Base-by-base conservation (phyloP, 257 asterid genomes). In the Nicotiana sylvestris region DNA sequence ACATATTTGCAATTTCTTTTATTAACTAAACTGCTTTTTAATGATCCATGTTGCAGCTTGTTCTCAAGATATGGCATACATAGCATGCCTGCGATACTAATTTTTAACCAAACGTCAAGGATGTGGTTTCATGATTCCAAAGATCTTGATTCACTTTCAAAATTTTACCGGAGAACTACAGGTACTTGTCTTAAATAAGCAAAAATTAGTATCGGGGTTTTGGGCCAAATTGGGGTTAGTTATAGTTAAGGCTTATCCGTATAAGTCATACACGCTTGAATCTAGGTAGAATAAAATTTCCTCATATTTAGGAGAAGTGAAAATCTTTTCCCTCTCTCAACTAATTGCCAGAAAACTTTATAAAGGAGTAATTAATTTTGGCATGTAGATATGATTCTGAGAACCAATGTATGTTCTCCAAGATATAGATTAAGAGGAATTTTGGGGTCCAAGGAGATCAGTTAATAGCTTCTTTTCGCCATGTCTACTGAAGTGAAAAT, bases 61-160 rank as follows among this genome's bases (percentile, higher is more conserved):
- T 90, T 92, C 72, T 93, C 97, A 21, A 86, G 90, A 86, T 86
- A 89, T 79, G 97, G 97, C 76, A 84, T 93, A 82, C 95, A 92
- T 88, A 91, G 93, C 82, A 81, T 93, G 21, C 97, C 97, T 11
- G 86, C 97, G 3, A 85, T 92, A 60, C 85, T 91, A 64, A 85
- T 93, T 39, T 87, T 86, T 78, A 87, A 91, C 77, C 90, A 86
- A 77, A 89, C 87, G 5, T 82, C 88, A 8, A 82, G 64, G 82
- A 64, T 74, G 79, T 89, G 89, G 78, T 90, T 82, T 87, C 87
- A 87, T 81, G 97, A 93, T 82, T 85, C 60, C 49, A 90, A 87
- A 85, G 95, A 93, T 89, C 89, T 91, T 43, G 83, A 39, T 33
- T 85, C 93, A 64, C 89, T 93, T 76, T 72, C 83, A 46, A 81